Evolutionary conservation across 78 protist genomes (phyloP).

Genomic region (Dictyostelium capitatum): DNA sequence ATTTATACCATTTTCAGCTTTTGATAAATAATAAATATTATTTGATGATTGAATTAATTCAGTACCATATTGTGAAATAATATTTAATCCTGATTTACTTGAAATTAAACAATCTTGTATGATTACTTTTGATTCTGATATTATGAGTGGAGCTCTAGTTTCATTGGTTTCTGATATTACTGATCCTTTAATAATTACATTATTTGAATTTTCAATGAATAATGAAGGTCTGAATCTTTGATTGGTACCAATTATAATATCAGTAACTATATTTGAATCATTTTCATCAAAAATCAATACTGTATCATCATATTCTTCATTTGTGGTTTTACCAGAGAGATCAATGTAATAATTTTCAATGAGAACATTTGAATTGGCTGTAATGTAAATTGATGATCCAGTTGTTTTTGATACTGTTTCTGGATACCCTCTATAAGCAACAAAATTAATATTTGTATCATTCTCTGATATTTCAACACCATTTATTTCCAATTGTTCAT

Average conservation of each 20-base stretch:
- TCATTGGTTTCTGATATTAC: background rate
- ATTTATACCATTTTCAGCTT: too few species aligned
- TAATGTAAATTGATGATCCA: background rate
- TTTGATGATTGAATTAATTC: background rate
- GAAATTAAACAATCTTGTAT: background rate
- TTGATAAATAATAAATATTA: background rate
- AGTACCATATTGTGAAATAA: background rate
- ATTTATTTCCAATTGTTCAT: too few species aligned
- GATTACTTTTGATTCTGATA: background rate
- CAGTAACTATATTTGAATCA: background rate
- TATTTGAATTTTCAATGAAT: background rate
- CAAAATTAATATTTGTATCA: background rate
- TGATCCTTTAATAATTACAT: background rate
- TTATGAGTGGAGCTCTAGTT: background rate
- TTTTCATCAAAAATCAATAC: background rate
- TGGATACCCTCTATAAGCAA: background rate
- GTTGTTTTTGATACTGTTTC: background rate
- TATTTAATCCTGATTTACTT: background rate
- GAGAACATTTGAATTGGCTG: background rate
- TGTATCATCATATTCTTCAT: background rate
- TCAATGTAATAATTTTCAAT: background rate
- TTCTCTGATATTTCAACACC: background rate
- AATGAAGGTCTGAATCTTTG: background rate
- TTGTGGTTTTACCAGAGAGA: background rate
- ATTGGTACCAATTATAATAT: background rate